A percentile compares a stretch with the other conserved stretches of the same genome.
Evolutionary conservation across 306 rosid species (phyloP).

Genomic region (Phaseolus lunatus): DNA sequence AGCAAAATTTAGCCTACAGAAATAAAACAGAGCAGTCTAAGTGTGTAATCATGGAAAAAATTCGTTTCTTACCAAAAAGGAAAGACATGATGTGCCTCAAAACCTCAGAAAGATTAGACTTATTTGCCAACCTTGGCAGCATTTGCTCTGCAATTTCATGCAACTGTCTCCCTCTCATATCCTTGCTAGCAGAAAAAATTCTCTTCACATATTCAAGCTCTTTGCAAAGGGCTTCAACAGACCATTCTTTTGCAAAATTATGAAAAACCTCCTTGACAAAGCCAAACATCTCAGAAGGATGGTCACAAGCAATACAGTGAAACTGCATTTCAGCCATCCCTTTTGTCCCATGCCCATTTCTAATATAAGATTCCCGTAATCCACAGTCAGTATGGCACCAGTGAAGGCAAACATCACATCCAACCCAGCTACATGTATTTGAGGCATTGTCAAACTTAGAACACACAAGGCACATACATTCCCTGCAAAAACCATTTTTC

Average conservation of each 20-base stretch:
- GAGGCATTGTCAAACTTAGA: slow-evolving; percentile 93
- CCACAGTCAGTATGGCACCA: slow-evolving; percentile 98
- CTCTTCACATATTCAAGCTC: slow-evolving; percentile 94
- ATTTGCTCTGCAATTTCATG: slow-evolving; percentile 74
- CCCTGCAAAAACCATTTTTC: slow-evolving; percentile 94
- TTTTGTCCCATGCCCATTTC: slow-evolving; percentile 78
- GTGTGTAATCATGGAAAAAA: slow-evolving; percentile 25
- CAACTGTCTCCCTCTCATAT: slow-evolving; percentile 83
- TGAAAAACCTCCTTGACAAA: slow-evolving; percentile 97
- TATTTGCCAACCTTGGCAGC: slow-evolving; percentile 71
- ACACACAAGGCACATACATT: slow-evolving; percentile 96
- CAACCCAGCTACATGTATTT: slow-evolving; percentile 96
- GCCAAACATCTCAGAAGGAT: slow-evolving; percentile 99
- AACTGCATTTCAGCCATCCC: slow-evolving; percentile 95
- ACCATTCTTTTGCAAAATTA: slow-evolving; percentile 87
- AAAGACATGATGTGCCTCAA: slow-evolving; percentile 79
- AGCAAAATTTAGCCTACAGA: slow-evolving; percentile 22
- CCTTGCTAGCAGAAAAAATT: slow-evolving; percentile 89
- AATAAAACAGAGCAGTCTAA: slow-evolving; percentile 6
- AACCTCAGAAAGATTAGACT: slow-evolving; percentile 79
- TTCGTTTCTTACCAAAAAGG: slow-evolving; percentile 63
- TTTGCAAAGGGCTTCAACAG: slow-evolving; percentile 75
- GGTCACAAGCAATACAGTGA: slow-evolving; percentile 96
- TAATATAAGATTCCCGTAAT: slow-evolving; percentile 80
- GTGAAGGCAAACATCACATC: slow-evolving; percentile 97